phyloP scores from a whole-genome alignment of 805 yeast species.

The Saccharomycopsis babjevae region DNA sequence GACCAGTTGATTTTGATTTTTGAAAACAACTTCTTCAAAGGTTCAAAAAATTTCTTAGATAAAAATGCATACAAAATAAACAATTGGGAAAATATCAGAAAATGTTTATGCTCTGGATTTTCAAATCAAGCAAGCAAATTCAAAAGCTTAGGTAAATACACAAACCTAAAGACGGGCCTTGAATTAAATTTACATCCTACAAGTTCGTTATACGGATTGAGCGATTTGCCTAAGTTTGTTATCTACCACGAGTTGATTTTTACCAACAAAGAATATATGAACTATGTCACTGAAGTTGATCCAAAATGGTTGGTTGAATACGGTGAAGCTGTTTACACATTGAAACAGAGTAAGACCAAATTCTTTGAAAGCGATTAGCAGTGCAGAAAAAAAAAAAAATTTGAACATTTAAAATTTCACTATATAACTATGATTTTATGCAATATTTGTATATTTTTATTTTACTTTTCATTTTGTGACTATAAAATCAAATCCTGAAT shows the following conservation, averaged over 20 bases:
- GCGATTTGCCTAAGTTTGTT: slow-evolving; percentile 61
- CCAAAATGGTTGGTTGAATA: slow-evolving; percentile 66
- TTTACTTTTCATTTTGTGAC: not conserved
- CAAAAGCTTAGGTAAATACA: slow-evolving; percentile 42
- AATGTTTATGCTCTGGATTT: slow-evolving; percentile 57
- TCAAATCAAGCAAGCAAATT: slow-evolving; percentile 59
- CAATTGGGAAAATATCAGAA: slow-evolving; percentile 46
- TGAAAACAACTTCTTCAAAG: slow-evolving; percentile 29
- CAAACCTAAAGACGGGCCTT: slow-evolving; percentile 43
- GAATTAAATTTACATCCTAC: slow-evolving; percentile 87
- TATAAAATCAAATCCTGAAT: not conserved
- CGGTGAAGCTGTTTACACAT: slow-evolving; percentile 28
- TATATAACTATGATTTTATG: not conserved
- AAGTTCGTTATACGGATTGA: slow-evolving; percentile 50
- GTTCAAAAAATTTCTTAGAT: not conserved
- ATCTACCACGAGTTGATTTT: slow-evolving; percentile 72
- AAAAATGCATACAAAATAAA: slow-evolving; percentile 25
- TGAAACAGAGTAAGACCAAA: slow-evolving; percentile 1
- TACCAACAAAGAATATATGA: slow-evolving; percentile 87
- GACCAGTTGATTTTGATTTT: slow-evolving; percentile 55
- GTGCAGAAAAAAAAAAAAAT: not conserved
- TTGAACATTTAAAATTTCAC: not conserved
- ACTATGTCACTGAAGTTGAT: slow-evolving; percentile 73
- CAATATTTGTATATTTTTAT: not conserved
- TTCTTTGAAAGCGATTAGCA: not conserved